Percentiles rank a stretch among this genome's conserved stretches.
Conservation (phyloP, 805 yeast genomes). For the Candida wancherniae region DNA sequence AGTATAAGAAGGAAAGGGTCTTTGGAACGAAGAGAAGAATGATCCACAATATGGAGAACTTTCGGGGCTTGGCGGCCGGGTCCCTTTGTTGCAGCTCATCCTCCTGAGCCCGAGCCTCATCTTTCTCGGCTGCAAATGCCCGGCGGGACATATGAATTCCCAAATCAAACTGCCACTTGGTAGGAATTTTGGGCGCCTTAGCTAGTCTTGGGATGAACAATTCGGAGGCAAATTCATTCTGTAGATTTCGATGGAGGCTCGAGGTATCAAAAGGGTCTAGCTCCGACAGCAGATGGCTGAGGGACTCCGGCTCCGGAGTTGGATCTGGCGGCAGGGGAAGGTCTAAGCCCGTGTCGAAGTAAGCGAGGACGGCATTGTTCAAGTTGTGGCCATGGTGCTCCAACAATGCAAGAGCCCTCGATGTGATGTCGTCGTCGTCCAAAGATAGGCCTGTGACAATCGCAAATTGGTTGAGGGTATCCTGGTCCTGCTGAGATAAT, state of each 20-base stretch:
- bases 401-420: conserved; percentile 13
- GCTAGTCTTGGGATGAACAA: conserved; percentile 34
- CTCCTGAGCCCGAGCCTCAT: not conserved
- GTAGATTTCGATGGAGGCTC: conserved; percentile 19
- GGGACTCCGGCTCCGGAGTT: conserved; percentile 2
- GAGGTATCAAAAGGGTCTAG: conserved; percentile 11
- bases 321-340: conserved; percentile 14
- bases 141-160: conserved; percentile 33
- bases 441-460: conserved; percentile 12
- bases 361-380: conserved; percentile 56
- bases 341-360: conserved; percentile 49
- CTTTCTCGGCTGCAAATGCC: conserved; percentile 10
- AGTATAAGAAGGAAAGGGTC: conserved; percentile 39
- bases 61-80: conserved; percentile 11
- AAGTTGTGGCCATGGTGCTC: conserved; percentile 44
- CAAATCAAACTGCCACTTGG: conserved; percentile 40
- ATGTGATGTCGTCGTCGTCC: conserved; percentile 10
- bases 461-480: conserved; percentile 13
- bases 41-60: conserved; percentile 36
- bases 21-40: conserved; percentile 54
- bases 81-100: not conserved
- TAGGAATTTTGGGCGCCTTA: conserved; percentile 35
- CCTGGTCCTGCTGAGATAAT: conserved; percentile 9
- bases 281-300: conserved; percentile 6
- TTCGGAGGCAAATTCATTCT: conserved; percentile 24